Evolutionary conservation across 768 basidiomycete species (phyloP).

Genomic region (Gymnopilus junonius): DNA sequence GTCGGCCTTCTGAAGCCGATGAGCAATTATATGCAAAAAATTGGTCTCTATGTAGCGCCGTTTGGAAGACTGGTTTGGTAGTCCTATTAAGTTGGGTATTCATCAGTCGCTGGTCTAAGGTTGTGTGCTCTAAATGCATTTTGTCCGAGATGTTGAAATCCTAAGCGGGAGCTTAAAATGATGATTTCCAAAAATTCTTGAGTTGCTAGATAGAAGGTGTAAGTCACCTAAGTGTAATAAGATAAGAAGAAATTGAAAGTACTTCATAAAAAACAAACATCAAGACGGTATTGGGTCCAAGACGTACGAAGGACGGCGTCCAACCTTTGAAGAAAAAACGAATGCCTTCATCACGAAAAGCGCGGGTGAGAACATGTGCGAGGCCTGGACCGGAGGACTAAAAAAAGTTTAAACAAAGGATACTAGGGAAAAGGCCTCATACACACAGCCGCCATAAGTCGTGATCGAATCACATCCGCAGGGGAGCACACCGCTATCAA

Average conservation of each 20-base stretch:
- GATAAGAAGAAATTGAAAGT: conserved; percentile 12
- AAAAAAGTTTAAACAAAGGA: neutral
- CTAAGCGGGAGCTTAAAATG: neutral
- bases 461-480: conserved; percentile 75
- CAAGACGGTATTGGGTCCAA: conserved; percentile 83
- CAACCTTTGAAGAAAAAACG: conserved; percentile 87
- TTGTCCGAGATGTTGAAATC: neutral
- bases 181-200: conserved; percentile 59
- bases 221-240: neutral
- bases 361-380: conserved; percentile 56
- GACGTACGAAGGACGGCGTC: conserved; percentile 85
- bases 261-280: conserved; percentile 89
- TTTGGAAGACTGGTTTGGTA: neutral
- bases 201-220: conserved; percentile 56
- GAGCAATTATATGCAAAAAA: neutral
- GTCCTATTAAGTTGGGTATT: neutral
- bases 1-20: neutral
- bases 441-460: conserved; percentile 77
- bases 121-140: neutral
- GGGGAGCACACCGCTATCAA: conserved; percentile 75
- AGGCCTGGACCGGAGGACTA: conserved; percentile 55
- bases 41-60: neutral
- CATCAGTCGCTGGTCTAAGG: neutral
- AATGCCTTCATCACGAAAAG: conserved; percentile 74
- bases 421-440: neutral